Percentiles rank a stretch among this genome's conserved stretches.
phyloP scores from a whole-genome alignment of 768 basidiomycete species.

The Amanita rubescens region DNA sequence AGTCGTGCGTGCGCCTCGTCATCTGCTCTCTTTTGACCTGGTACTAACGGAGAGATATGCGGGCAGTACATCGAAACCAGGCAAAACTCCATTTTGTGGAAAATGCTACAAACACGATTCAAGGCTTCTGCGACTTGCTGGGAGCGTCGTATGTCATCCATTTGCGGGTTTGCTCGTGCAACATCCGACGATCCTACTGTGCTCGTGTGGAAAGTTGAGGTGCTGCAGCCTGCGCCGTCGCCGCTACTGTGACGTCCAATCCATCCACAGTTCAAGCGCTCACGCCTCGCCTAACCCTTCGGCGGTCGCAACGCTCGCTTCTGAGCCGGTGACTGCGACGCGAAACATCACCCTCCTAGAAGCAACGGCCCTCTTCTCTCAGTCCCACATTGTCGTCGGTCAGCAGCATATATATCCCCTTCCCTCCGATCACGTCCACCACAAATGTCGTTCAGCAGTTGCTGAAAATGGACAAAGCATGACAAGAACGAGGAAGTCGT shows the following conservation, averaged over 20 bases:
- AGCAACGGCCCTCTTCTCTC: constrained; percentile 81
- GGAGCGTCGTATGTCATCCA: constrained; percentile 67
- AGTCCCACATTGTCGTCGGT: no score
- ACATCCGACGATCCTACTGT: constrained; percentile 65
- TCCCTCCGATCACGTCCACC: no score
- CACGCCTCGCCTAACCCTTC: no score
- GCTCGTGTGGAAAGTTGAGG: constrained; percentile 78
- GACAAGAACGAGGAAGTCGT: no score
- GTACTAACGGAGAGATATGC: constrained; percentile 6
- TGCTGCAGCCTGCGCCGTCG: constrained; percentile 71
- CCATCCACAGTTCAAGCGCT: no score
- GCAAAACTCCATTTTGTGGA: constrained; percentile 93
- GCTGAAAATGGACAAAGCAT: no score
- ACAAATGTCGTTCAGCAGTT: no score
- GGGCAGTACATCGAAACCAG: constrained; percentile 87
- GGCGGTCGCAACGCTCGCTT: constrained; percentile 61
- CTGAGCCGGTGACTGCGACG: constrained; percentile 54
- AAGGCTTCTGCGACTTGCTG: constrained; percentile 88
- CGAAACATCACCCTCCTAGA: constrained; percentile 79
- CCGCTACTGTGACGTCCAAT: constrained; percentile 31
- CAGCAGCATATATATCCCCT: no score
- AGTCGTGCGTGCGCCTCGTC: constrained; percentile 46
- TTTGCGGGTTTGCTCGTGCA: constrained; percentile 18
- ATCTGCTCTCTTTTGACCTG: neutral
- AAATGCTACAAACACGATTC: constrained; percentile 92